Base-by-base conservation (phyloP, 2,329 filamentous ascomycete genomes). In the Rhinocladiella mackenziei region DNA sequence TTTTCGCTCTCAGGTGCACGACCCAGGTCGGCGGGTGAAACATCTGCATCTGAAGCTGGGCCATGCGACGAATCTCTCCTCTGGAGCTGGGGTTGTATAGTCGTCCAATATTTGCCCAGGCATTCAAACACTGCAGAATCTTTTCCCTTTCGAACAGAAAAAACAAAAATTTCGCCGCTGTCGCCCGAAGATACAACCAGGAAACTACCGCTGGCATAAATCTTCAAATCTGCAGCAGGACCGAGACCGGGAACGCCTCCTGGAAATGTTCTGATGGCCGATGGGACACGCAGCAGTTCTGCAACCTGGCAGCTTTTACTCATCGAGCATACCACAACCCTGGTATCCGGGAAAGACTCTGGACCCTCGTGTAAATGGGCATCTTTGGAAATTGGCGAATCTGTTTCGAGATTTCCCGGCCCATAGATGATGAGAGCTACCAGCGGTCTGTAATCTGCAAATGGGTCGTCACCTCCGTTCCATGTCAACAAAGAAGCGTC, bases 51-150 rank as follows among this genome's bases (percentile, higher is more conserved):
- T 11, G 69, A 68, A 17, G 68, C 69, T 41, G 59, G 66, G 9
- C 67, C 70, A 14, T 71, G 72, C 9, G 63, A 64, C 9, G 71
- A 73, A 44, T 70, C 67, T 45, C 70, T 63, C 35, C 70, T 63
- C 19, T 58, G 51, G 39, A 68, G 62, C 31, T 60, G 62, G 10
- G 62, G 76, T 60, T 92, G 86, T 19, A 95, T 71, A 32, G 81
- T 83, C 1, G 92, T 96, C 92, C 92, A 98, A 13, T 94, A 70
- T 67, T 98, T 98, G 14, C 84, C 89, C 43, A 92, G 73, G 58
- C 89, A 96, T 46, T 72, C 70, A 59, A 80, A 83, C 10, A 51
- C 48, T 22, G 50, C 53, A 8, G 50, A 44, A 11, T 48, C 45
- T 10, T 53, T 55, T 33, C 54, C 53, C 17, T 43, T 49, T 26